Conservation (phyloP, 441 rosid genomes). For the Pelargonium myrrhifolium region DNA sequence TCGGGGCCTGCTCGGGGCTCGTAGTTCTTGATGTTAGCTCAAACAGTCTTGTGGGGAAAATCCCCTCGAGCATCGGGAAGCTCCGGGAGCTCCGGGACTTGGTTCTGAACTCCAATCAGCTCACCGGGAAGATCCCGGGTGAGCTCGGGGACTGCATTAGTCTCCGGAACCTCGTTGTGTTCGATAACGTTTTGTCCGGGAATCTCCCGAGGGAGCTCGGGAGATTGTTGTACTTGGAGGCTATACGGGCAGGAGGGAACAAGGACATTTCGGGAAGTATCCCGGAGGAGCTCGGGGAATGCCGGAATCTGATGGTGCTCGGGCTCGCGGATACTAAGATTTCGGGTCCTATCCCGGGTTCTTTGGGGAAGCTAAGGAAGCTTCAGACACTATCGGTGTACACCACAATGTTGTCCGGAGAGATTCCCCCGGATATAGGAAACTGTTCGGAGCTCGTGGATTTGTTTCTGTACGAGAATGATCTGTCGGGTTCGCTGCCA, state of each 20-base stretch:
- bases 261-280: slow-evolving; percentile 59
- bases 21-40: slow-evolving; percentile 43
- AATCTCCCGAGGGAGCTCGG: slow-evolving; percentile 67
- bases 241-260: slow-evolving; percentile 83
- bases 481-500: slow-evolving; percentile 80
- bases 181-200: slow-evolving; percentile 61
- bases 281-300: slow-evolving; percentile 73
- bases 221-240: slow-evolving; percentile 47
- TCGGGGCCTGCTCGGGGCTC: slow-evolving; percentile 40
- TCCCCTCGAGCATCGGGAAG: slow-evolving; percentile 49
- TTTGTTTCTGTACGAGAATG: slow-evolving; percentile 72
- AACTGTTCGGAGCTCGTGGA: slow-evolving; percentile 79
- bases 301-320: slow-evolving; percentile 60
- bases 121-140: slow-evolving; percentile 74
- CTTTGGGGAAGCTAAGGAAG: slow-evolving; percentile 65
- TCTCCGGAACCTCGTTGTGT: slow-evolving; percentile 47
- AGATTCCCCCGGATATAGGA: slow-evolving; percentile 74
- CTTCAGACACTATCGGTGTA: slow-evolving; percentile 67
- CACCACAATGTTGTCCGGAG: slow-evolving; percentile 76
- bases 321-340: slow-evolving; percentile 77
- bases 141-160: slow-evolving; percentile 45
- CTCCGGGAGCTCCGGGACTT: slow-evolving; percentile 47
- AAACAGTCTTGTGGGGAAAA: slow-evolving; percentile 48
- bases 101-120: slow-evolving; percentile 68
- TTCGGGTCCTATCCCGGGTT: slow-evolving; percentile 62